phyloP scores from a whole-genome alignment of 208 protist genomes.

The Trypanosoma melophagium region DNA sequence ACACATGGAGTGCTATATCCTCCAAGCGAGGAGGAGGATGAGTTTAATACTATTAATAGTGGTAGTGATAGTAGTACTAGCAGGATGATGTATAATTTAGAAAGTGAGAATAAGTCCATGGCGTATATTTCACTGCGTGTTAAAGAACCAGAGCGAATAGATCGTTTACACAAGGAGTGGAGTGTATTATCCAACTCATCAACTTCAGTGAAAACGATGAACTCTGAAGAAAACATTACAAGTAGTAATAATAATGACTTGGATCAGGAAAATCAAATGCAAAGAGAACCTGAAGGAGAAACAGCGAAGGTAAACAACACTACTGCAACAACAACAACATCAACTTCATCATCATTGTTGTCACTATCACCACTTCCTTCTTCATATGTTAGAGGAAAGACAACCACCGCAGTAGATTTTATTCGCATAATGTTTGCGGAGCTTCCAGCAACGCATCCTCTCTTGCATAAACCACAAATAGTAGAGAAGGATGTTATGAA shows the following conservation, averaged over 20 bases:
- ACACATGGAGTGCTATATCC: neutral
- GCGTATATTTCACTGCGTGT: neutral
- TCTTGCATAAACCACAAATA: too few relatives aligned
- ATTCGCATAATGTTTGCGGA: neutral
- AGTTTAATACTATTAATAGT: neutral
- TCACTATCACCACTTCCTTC: neutral
- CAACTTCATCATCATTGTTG: too few relatives aligned
- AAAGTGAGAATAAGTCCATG: neutral
- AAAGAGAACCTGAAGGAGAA: too few relatives aligned
- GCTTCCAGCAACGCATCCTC: neutral
- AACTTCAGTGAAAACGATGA: too few relatives aligned
- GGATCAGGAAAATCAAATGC: too few relatives aligned
- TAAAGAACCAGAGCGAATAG: neutral
- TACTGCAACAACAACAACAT: too few relatives aligned
- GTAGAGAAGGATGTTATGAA: too few relatives aligned
- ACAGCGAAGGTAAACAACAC: too few relatives aligned
- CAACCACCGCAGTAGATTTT: neutral
- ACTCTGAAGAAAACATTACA: neutral
- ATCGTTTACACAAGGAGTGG: neutral
- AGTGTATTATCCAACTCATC: neutral
- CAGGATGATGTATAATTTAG: neutral
- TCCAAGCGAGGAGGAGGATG: neutral
- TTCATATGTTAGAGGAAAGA: neutral
- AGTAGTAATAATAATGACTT: neutral
- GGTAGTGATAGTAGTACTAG: neutral